Base-by-base conservation (phyloP, 2,329 filamentous ascomycete species). In the Trichoderma gracile region DNA sequence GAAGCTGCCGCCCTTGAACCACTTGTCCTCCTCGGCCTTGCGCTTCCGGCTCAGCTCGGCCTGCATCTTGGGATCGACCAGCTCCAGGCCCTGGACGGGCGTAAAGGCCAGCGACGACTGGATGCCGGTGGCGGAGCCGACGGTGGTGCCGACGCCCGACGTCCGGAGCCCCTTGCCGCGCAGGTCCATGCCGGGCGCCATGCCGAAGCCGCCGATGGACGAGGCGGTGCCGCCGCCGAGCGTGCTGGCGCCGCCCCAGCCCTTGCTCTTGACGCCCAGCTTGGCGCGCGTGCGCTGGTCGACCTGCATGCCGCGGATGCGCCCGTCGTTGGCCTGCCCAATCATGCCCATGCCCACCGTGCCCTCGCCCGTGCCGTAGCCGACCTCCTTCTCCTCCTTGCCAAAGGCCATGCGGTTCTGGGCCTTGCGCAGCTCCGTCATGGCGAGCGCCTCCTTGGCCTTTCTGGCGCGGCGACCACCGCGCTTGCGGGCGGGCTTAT, bases 1-100 rank as follows among this genome's bases (percentile, higher is more conserved):
- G 73, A 99, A 99, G 0, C 92, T 93, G n/a, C 95, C 95, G 53
- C 92, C 91, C 77, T 95, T 96, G 81, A 99, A 99, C 89, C 93
- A 99, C 43, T 92, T 84, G 74, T 98, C 94, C 74, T 97, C 92
- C 68, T 98, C 95, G 0, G 92, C 93, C 75, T 97, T 96, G 68
- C 93, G 83, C 81, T 98, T 98, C 71, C 92, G 85, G 73, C 85
- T 93, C 75, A 96, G 84, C 79, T 97, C 93, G 8, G 92, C 91
- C 70, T 93, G 88, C 64, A 91, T 86, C 80, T 95, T 97, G 23
- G 95, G 95, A 75, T 98, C 94, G 7, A 98, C 93, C 14, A 99
- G 84, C 79, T 99, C 94, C 45, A 99, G 82, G 2, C 95, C 95
- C 74, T 98, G 95, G 17, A 96, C 92, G 1, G 94, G 93, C 2